These are phyloP conservation scores for Trypanosoma rangeli DNA, from an alignment of 208 protist species.

Conservation along the genomic window DNA sequence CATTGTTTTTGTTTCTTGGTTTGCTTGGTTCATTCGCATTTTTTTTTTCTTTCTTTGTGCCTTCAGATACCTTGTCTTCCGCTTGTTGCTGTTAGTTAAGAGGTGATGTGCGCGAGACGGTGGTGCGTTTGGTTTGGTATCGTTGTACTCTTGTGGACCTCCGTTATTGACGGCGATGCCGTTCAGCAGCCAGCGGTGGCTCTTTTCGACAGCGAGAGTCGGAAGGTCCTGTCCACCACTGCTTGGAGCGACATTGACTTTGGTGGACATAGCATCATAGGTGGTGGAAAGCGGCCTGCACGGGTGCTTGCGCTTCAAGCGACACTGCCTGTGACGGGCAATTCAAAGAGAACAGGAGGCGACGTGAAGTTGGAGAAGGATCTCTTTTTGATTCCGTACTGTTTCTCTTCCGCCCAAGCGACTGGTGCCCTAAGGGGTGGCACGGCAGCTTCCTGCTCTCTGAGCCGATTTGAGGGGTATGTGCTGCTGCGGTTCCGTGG, in stretches of 20 bases:
- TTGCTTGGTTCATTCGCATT: not conserved
- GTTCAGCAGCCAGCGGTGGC: slow-evolving; percentile 17
- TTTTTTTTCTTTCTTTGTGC: slow-evolving; percentile 1
- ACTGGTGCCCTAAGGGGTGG: no score
- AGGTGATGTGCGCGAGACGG: not conserved
- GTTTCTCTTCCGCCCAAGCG: not conserved
- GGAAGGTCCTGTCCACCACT: slow-evolving; percentile 10
- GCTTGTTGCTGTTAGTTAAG: no score
- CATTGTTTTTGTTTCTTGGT: not conserved
- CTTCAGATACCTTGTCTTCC: not conserved
- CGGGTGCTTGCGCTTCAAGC: slow-evolving; percentile 24
- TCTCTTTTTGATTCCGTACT: slow-evolving; percentile 28
- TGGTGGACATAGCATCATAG: slow-evolving; percentile 18
- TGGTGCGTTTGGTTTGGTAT: not conserved
- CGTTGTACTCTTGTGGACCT: not conserved
- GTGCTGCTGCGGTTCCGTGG: slow-evolving; percentile 26
- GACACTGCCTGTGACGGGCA: slow-evolving; percentile 4
- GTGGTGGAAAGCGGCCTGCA: slow-evolving; percentile 16
- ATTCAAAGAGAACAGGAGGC: not conserved
- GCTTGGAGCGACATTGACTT: slow-evolving; percentile 29
- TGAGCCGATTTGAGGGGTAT: slow-evolving; percentile 22
- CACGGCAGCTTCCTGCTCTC: slow-evolving; percentile 17
- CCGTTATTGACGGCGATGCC: not conserved
- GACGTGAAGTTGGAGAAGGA: slow-evolving; percentile 6
- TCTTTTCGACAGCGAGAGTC: slow-evolving; percentile 15